Evolutionary conservation across 2,329 filamentous ascomycete genomes (phyloP).

Genomic region (Thelonectria blattea): DNA sequence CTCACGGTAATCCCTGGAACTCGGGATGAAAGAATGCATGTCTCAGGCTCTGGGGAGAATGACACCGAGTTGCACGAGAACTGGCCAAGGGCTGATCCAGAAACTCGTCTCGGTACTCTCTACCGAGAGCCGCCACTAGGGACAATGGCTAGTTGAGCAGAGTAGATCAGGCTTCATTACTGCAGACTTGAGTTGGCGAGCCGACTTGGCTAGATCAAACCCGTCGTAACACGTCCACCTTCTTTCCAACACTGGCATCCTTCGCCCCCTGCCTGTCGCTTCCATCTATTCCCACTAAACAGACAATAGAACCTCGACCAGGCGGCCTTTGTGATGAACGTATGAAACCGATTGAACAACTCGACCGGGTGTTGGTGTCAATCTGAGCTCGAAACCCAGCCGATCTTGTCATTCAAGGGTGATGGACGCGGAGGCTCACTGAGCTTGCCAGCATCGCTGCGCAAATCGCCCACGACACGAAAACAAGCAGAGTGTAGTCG

Average conservation of each 20-base stretch:
- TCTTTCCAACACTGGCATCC: not conserved
- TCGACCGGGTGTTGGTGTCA: not conserved
- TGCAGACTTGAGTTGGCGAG: not conserved
- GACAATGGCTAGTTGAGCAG: not conserved
- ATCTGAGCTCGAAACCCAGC: not conserved
- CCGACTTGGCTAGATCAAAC: not conserved
- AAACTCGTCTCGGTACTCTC: not conserved
- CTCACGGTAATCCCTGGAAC: not conserved
- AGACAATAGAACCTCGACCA: not conserved
- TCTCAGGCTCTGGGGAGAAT: not conserved
- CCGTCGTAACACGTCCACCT: not conserved
- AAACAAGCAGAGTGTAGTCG: slow-evolving; percentile 33
- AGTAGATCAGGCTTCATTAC: not conserved
- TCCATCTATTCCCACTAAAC: not conserved
- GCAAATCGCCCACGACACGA: slow-evolving; percentile 36
- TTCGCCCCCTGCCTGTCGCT: not conserved
- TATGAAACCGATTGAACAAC: not conserved
- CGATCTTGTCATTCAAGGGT: slow-evolving; percentile 9
- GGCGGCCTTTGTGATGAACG: not conserved
- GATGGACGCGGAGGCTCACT: slow-evolving; percentile 18
- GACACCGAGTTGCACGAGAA: not conserved
- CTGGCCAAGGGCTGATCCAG: not conserved
- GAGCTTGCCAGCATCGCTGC: slow-evolving; percentile 33
- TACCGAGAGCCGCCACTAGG: not conserved
- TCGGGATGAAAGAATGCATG: not conserved